Conservation (phyloP, 1,284 basidiomycete species). For the Cystobasidiaceae sp. region DNA sequence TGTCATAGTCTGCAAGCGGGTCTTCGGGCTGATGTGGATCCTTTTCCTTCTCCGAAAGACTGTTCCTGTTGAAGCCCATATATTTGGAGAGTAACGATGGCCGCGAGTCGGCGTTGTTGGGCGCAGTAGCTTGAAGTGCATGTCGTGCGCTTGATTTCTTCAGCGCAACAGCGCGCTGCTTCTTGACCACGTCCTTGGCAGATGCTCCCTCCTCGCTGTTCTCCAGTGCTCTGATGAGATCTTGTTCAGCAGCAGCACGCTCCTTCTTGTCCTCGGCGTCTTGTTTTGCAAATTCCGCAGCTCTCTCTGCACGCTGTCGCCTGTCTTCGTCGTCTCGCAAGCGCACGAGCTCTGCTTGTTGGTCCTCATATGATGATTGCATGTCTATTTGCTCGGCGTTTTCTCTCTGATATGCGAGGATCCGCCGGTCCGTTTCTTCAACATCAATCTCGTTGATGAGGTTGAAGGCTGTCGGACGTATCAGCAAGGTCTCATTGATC, state of each 20-base stretch:
- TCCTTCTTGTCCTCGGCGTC: slow-evolving; percentile 62
- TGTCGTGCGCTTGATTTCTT: slow-evolving; percentile 50
- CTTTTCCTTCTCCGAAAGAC: background rate
- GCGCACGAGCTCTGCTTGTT: slow-evolving; percentile 60
- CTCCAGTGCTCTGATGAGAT: slow-evolving; percentile 36
- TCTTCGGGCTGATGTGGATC: slow-evolving; percentile 31
- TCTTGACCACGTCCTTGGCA: slow-evolving; percentile 33
- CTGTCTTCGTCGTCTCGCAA: slow-evolving; percentile 69
- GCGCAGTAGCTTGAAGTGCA: background rate
- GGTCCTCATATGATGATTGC: slow-evolving; percentile 65
- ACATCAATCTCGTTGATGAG: slow-evolving; percentile 87
- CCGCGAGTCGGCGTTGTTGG: background rate
- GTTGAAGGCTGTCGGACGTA: slow-evolving; percentile 84
- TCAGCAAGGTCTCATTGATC: too few species aligned
- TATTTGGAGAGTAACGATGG: slow-evolving; percentile 15
- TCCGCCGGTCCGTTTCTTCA: slow-evolving; percentile 74
- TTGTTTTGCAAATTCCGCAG: slow-evolving; percentile 50
- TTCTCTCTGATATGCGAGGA: slow-evolving; percentile 69
- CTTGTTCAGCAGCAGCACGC: slow-evolving; percentile 34
- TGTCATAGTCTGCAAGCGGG: slow-evolving; percentile 32
- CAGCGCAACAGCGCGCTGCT: slow-evolving; percentile 36
- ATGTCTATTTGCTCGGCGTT: slow-evolving; percentile 72
- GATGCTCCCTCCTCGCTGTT: slow-evolving; percentile 31
- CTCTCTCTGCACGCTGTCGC: slow-evolving; percentile 54
- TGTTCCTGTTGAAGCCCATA: slow-evolving; percentile 25